phyloP scores from a whole-genome alignment of 148 eudicot genomes.

The Gaultheria prostrata region DNA sequence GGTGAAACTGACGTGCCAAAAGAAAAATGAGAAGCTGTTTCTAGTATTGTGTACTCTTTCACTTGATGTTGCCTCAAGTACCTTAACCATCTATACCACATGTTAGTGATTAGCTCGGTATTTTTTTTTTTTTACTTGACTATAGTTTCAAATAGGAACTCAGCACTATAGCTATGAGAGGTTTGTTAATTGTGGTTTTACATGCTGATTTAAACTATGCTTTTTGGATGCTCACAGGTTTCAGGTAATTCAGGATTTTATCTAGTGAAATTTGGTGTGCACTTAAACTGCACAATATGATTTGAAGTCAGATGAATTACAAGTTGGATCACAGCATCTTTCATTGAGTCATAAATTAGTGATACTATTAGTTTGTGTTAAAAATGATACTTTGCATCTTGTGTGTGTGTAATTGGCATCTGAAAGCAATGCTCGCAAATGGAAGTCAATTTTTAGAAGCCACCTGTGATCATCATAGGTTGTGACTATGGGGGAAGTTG shows the following conservation, averaged over 20 bases:
- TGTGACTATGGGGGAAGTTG: not conserved
- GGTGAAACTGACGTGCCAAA: not conserved
- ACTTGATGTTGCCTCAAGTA: not conserved
- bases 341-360: not conserved
- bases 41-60: not conserved
- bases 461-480: not conserved
- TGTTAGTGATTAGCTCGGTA: not conserved
- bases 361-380: not conserved
- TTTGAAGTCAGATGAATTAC: not conserved
- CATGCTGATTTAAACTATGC: not conserved
- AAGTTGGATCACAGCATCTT: not conserved
- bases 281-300: not conserved
- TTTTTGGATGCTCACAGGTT: not conserved
- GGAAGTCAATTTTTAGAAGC: not conserved
- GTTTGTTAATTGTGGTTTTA: not conserved
- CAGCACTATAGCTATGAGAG: not conserved
- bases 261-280: not conserved
- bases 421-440: not conserved
- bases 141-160: not conserved
- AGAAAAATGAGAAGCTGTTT: conserved; percentile 6
- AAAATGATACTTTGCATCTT: not conserved
- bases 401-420: not conserved
- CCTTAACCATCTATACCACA: not conserved
- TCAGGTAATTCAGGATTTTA: not conserved
- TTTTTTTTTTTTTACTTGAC: not conserved